phyloP scores from a whole-genome alignment of 83 land plant species.

The Diphasiastrum complanatum region DNA sequence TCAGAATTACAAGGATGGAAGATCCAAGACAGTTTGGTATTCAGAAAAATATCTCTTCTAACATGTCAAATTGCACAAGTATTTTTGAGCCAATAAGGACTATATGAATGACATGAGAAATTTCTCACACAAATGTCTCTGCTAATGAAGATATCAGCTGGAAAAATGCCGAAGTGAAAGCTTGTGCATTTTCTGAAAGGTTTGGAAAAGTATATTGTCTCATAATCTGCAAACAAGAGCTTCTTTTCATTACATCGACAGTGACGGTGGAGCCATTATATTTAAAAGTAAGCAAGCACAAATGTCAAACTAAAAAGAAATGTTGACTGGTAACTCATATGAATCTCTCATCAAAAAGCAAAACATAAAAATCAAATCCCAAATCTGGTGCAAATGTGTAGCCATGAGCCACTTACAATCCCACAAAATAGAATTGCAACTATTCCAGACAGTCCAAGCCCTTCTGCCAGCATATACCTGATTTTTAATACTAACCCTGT shows the following conservation, averaged over 20 bases:
- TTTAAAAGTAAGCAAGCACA: not conserved
- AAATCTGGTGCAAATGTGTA: not conserved
- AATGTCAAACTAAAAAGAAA: not conserved
- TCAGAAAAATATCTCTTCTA: no score
- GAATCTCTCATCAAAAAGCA: not conserved
- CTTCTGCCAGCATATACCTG: constrained; percentile 98
- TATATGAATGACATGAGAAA: not conserved
- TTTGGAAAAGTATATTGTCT: constrained; percentile 84
- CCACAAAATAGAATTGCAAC: constrained; percentile 97
- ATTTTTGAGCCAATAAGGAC: constrained; percentile 7
- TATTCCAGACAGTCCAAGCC: constrained; percentile 93
- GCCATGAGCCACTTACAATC: constrained; percentile 52
- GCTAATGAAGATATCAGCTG: constrained; percentile 93
- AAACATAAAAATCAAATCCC: no score
- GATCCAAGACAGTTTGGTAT: no score
- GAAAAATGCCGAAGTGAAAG: constrained; percentile 76
- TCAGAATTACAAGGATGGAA: no score
- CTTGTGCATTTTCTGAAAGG: constrained; percentile 82
- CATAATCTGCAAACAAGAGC: constrained; percentile 61
- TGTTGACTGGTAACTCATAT: not conserved
- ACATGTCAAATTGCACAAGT: not conserved
- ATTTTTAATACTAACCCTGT: no score
- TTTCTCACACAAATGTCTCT: constrained; percentile 81
- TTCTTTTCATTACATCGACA: no score
- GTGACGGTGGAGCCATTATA: not conserved